These are phyloP conservation scores for Cordyceps cateniannulata DNA, from an alignment of 2,329 filamentous ascomycete genomes.

Conservation along the genomic window DNA sequence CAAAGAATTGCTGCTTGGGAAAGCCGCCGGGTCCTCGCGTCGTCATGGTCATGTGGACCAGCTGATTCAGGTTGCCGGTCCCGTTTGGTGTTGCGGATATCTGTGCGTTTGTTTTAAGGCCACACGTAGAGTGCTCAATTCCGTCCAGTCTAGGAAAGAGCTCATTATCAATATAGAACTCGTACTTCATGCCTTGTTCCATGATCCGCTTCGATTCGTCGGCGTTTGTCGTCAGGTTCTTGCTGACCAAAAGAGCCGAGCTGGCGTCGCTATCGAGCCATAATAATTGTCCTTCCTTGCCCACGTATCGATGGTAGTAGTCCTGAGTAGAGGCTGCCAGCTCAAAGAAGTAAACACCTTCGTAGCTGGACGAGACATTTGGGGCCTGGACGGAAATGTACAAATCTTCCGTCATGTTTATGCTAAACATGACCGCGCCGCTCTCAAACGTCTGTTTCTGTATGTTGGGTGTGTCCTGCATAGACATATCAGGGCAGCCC, in stretches of 20 bases:
- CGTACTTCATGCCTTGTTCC: slow-evolving; percentile 54
- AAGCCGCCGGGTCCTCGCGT: slow-evolving; percentile 57
- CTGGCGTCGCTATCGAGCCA: slow-evolving; percentile 81
- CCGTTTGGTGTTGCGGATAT: slow-evolving; percentile 47
- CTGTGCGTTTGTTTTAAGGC: slow-evolving; percentile 59
- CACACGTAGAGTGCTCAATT: slow-evolving; percentile 75
- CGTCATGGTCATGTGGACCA: slow-evolving; percentile 59
- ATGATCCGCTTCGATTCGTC: slow-evolving; percentile 49
- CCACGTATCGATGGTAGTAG: slow-evolving; percentile 61
- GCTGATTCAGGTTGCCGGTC: slow-evolving; percentile 39
- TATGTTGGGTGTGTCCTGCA: slow-evolving; percentile 16
- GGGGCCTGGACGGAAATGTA: slow-evolving; percentile 74
- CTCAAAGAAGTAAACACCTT: slow-evolving; percentile 70
- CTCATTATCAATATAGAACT: slow-evolving; percentile 66
- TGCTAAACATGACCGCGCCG: slow-evolving; percentile 61
- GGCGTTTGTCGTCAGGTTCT: slow-evolving; percentile 59
- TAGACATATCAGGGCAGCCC: slow-evolving; percentile 23
- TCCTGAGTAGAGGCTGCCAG: slow-evolving; percentile 76
- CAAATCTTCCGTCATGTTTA: slow-evolving; percentile 59
- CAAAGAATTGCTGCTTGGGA: slow-evolving; percentile 83
- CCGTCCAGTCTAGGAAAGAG: slow-evolving; percentile 58
- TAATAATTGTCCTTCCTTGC: slow-evolving; percentile 42
- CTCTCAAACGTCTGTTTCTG: slow-evolving; percentile 47
- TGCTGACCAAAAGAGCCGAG: slow-evolving; percentile 72
- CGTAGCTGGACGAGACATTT: slow-evolving; percentile 50